Evolutionary conservation across 1,284 basidiomycete genomes (phyloP).

Genomic region (Ustilago vetiveriae): DNA sequence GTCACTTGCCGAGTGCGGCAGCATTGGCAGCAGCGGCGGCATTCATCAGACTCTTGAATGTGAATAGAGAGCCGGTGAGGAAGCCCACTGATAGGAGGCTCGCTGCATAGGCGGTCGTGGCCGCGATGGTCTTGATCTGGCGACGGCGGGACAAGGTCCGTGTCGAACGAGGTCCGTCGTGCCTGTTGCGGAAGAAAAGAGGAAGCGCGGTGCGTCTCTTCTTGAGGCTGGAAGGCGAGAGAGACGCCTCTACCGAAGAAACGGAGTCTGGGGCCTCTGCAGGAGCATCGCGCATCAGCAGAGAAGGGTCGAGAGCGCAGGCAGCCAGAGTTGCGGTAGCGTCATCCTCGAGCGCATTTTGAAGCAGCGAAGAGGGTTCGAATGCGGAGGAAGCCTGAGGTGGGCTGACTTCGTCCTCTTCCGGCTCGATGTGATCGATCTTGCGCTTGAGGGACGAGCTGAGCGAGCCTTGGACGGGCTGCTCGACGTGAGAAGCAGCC

Average conservation of each 20-base stretch:
- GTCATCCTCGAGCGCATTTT: no score
- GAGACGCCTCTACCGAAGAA: no score
- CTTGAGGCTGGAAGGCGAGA: slow-evolving; percentile 1
- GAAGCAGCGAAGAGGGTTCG: no score
- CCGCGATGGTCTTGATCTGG: background rate
- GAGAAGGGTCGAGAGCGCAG: no score
- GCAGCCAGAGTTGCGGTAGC: no score
- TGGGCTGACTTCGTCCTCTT: background rate
- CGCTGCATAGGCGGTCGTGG: slow-evolving; percentile 15
- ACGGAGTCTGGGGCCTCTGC: no score
- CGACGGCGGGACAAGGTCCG: slow-evolving; percentile 3
- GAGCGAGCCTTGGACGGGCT: no score
- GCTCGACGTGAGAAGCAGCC: no score
- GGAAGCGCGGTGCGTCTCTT: slow-evolving; percentile 17
- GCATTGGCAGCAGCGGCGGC: slow-evolving; percentile 33
- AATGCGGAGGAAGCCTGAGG: background rate
- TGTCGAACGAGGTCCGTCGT: background rate
- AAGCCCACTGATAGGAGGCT: slow-evolving; percentile 36
- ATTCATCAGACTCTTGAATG: slow-evolving; percentile 44
- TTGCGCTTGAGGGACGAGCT: slow-evolving; percentile 5
- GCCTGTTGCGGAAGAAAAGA: background rate
- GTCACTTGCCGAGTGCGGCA: slow-evolving; percentile 10
- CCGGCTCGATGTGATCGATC: background rate
- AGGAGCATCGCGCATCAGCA: no score
- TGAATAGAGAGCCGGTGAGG: slow-evolving; percentile 31